Evolutionary conservation across 1,139 yeast genomes (phyloP), one percentile per base, ranked within the genome.

Genomic region (Kodamaea arcana): DNA sequence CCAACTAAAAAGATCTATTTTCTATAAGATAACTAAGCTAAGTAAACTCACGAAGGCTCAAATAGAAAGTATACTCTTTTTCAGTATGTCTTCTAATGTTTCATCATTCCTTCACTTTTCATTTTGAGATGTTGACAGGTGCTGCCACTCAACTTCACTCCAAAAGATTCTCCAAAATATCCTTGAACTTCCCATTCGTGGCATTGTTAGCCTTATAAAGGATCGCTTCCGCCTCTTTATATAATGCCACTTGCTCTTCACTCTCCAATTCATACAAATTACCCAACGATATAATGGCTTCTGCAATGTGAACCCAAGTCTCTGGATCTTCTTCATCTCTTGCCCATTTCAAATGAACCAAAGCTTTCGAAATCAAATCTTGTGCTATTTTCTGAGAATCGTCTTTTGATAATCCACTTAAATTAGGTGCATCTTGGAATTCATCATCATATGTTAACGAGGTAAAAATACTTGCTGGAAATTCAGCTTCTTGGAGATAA

Each of bases 301-400:
- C 97, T 2, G 96, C 96, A 29, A 83, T 65, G 45, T 75, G 75
- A 5, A 80, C 95, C 83, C 92, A 83, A 7, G 83, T 69, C 40
- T 81, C 83, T 0, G 95, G 95, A 25, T 82, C 86, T 34, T 81
- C 86, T 21, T 77, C 78, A 34, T 79, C 77, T 54, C 80, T 77
- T 1, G 88, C 82, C 40, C 65, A 60, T 39, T 68, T 60, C 37
- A 86, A 64, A 47, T 75, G 72, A 27, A 66, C 61, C 25, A 85
- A 60, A 0, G 95, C 94, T 18, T 59, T 59, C n/a, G 58, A 48
- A 17, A 80, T 72, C 34, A 72, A 58, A 3, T 65, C 60, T 31
- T 73, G 64, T 1, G 87, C 82, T 27, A 65, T 60, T 23, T 54
- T 50, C 39, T 74, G 78, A 1, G 83, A 75, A 9, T 65, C 61